Evolutionary conservation across 2,329 filamentous ascomycete genomes (phyloP).

Genomic region (Nemania diffusa): DNA sequence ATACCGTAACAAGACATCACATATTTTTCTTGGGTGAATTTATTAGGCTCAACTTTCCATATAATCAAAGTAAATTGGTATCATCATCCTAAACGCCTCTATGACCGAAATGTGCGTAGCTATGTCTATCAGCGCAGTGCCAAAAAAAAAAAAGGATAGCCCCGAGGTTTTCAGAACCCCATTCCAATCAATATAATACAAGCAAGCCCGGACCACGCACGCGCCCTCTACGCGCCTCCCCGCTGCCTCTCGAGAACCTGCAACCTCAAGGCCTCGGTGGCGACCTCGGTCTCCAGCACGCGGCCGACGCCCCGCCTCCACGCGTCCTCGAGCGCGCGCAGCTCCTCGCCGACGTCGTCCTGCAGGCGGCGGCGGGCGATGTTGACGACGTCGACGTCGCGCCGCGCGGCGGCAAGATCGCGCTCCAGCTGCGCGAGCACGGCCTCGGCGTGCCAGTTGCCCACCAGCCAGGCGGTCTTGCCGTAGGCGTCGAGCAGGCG

Average conservation of each 20-base stretch:
- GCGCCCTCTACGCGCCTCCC: constrained; percentile 37
- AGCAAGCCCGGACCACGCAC: not conserved
- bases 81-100: constrained; percentile 23
- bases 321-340: constrained; percentile 76
- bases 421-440: constrained; percentile 75
- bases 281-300: constrained; percentile 87
- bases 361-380: constrained; percentile 75
- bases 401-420: constrained; percentile 75
- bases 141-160: not conserved
- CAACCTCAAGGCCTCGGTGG: constrained; percentile 75
- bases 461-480: constrained; percentile 90
- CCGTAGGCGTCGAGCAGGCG: constrained; percentile 82
- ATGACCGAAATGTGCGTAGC: not conserved
- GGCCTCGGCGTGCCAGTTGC: constrained; percentile 82
- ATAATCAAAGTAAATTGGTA: constrained; percentile 31
- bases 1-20: constrained; percentile 38
- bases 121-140: not conserved
- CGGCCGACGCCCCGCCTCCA: constrained; percentile 84
- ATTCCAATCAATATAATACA: not conserved
- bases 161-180: not conserved
- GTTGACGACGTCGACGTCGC: constrained; percentile 78
- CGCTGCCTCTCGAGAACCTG: constrained; percentile 74
- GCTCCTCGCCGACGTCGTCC: constrained; percentile 76
- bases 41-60: not conserved
- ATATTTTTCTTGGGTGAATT: constrained; percentile 17